Evolutionary conservation across 371 early-diverging fungal genomes (phyloP).

Genomic region (Nematocida displodere): DNA sequence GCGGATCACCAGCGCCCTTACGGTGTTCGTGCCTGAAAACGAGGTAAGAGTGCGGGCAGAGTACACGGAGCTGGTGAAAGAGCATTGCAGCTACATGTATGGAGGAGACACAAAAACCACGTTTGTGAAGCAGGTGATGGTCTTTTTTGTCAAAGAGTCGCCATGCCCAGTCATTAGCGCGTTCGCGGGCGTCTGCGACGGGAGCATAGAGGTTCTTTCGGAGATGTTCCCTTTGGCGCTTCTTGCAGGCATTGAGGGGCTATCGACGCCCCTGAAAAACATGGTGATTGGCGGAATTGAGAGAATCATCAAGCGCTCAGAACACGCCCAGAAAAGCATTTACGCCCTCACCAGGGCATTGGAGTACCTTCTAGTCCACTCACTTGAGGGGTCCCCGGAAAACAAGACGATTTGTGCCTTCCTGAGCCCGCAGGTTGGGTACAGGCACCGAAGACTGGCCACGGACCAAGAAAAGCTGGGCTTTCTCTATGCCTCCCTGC

Average conservation of each 20-base stretch:
- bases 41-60: background rate
- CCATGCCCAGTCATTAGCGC: background rate
- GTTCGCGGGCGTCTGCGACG: background rate
- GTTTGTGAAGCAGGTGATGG: background rate
- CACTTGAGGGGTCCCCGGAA: background rate
- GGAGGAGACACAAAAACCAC: no score
- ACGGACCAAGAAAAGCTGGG: no score
- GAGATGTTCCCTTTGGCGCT: background rate
- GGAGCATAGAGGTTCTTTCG: background rate
- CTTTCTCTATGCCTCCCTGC: no score
- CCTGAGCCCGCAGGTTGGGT: no score
- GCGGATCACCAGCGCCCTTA: background rate
- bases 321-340: background rate
- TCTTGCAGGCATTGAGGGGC: background rate
- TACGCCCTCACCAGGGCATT: background rate
- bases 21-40: background rate
- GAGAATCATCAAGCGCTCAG: no score
- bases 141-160: conserved; percentile 4
- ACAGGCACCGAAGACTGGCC: no score
- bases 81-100: background rate
- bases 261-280: background rate
- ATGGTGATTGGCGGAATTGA: background rate
- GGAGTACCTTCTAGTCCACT: background rate
- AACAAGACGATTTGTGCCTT: no score
- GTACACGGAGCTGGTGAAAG: no score